A percentile compares a stretch with the other conserved stretches of the same genome.
phyloP scores from a whole-genome alignment of 1,284 basidiomycete species.

The Ganoderma sp. region DNA sequence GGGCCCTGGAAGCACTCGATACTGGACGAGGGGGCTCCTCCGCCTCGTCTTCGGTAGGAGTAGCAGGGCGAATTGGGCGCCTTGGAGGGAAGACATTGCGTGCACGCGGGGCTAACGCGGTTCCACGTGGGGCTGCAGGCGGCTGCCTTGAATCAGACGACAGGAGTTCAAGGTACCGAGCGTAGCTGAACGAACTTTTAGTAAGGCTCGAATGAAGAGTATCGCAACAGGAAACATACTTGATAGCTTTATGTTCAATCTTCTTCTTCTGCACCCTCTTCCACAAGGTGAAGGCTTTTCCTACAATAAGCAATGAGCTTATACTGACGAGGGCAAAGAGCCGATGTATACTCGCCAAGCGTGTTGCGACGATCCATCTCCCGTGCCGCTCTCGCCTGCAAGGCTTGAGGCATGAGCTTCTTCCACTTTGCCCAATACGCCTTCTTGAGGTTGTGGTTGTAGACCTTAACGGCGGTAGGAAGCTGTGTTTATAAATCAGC shows the following conservation, averaged over 20 bases:
- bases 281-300: slow-evolving; percentile 67
- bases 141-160: slow-evolving; percentile 43
- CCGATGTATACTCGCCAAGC: slow-evolving; percentile 56
- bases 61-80: slow-evolving; percentile 36
- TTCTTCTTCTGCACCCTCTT: slow-evolving; percentile 67
- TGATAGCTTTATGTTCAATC: slow-evolving; percentile 77
- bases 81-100: slow-evolving; percentile 31
- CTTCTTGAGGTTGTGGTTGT: slow-evolving; percentile 62
- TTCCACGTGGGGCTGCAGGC: slow-evolving; percentile 24
- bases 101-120: slow-evolving; percentile 26
- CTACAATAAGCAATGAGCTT: slow-evolving; percentile 46
- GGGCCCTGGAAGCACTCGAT: slow-evolving; percentile 37
- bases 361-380: slow-evolving; percentile 60
- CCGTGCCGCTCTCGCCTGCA: slow-evolving; percentile 67
- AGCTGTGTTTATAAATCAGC: slow-evolving; percentile 17
- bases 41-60: slow-evolving; percentile 39
- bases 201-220: not conserved
- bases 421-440: slow-evolving; percentile 72
- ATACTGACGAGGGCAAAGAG: not conserved
- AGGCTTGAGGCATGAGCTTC: slow-evolving; percentile 68
- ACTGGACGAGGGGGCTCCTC: slow-evolving; percentile 27
- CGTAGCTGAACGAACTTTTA: slow-evolving; percentile 50
- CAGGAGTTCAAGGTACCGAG: slow-evolving; percentile 74
- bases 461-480: slow-evolving; percentile 75
- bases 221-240: slow-evolving; percentile 56